Evolutionary conservation across 2,329 filamentous ascomycete genomes (phyloP).

Genomic region (Diaporthe sp.): DNA sequence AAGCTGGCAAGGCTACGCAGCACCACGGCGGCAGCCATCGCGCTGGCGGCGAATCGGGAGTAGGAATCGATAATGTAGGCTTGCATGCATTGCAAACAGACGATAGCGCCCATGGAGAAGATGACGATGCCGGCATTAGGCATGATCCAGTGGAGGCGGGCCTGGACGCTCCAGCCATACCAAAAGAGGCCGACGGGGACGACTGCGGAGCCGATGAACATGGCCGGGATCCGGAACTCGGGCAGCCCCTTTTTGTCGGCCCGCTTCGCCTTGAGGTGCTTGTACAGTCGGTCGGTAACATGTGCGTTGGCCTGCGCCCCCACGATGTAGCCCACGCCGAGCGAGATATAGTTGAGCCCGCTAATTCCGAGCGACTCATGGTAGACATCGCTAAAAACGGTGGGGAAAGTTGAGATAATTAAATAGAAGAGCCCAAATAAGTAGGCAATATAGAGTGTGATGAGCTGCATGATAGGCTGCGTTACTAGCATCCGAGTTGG

Average conservation of each 20-base stretch:
- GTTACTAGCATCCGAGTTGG: conserved; percentile 60
- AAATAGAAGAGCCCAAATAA: conserved; percentile 68
- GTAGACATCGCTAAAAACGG: conserved; percentile 57
- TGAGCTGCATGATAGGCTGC: conserved; percentile 65
- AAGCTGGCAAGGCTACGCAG: conserved; percentile 64
- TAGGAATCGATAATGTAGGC: conserved; percentile 63
- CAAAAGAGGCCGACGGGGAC: conserved; percentile 59
- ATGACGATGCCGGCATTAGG: conserved; percentile 59
- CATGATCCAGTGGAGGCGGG: conserved; percentile 59
- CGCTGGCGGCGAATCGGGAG: conserved; percentile 59
- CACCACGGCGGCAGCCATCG: conserved; percentile 58
- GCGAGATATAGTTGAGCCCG: conserved; percentile 55
- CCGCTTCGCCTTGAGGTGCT: conserved; percentile 53
- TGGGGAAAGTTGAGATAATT: conserved; percentile 64
- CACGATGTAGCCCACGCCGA: conserved; percentile 52
- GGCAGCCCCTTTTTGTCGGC: conserved; percentile 47
- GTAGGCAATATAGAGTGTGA: conserved; percentile 63
- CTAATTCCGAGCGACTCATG: conserved; percentile 49
- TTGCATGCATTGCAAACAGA: conserved; percentile 60
- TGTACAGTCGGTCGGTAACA: conserved; percentile 61
- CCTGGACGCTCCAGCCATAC: conserved; percentile 61
- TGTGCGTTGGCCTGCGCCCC: conserved; percentile 57
- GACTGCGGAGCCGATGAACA: conserved; percentile 65
- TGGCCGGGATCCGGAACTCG: conserved; percentile 64
- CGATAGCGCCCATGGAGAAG: conserved; percentile 54